Base-by-base conservation (phyloP, 345 rosid genomes). In the Clarkia xantiana region DNA sequence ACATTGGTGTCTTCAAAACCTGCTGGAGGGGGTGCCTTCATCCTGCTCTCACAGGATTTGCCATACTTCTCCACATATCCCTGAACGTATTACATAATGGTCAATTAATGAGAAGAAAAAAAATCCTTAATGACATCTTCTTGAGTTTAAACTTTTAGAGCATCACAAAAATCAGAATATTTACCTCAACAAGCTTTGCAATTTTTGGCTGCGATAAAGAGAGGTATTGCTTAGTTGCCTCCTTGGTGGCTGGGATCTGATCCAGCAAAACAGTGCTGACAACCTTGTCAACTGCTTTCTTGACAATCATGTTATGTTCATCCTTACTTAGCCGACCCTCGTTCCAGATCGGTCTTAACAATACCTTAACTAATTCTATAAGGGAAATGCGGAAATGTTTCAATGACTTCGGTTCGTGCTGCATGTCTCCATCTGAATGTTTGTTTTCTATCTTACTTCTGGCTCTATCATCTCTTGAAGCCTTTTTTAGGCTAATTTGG, bases 321-420 rank as follows among this genome's bases (percentile, higher is more conserved):
- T 86, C 90, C 76, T 82, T 84, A 72, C 71, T 80, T 36, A 91
- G 77, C 65, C 61, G 82, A 48, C 96, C 95, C 23, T 78, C 85
- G 22, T 72, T 80, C 98, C 98, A 91, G 22, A 66, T 46, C 36
- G 98, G 98, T 71, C 77, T 81, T 72, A 86, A 54, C 54, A 79
- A 52, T 43, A 80, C 94, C 57, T 84, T 86, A 14, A 84, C 65
- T 40, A 62, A 67, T 47, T 79, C 94, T 49, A 86, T 67, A 51
- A 86, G 79, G 48, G 69, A 77, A 54, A 66, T 59, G 51, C 83
- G 77, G 57, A 86, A 80, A 45, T 67, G 76, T 69, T 75, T 79
- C 57, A 47, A 53, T 14, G 63, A 66, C 76, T 76, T 86, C 16
- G 82, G 62, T 47, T 79, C 84, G 52, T 67, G 64, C 19, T 20